phyloP scores from a whole-genome alignment of 208 protist species.

The Crithidia sp. region DNA sequence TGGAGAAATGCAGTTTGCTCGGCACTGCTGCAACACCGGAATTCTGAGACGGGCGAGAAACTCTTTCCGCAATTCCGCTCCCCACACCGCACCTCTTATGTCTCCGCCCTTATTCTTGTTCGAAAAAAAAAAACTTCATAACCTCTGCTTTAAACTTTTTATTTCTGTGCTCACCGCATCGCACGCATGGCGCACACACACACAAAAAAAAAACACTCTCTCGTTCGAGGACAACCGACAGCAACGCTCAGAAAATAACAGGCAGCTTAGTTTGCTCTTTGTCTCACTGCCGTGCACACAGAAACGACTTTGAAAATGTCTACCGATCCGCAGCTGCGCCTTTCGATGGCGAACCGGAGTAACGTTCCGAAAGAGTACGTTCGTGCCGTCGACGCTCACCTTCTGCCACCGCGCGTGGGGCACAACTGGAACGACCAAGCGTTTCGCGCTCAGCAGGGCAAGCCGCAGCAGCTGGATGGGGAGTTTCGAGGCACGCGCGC shows the following conservation, averaged over 20 bases:
- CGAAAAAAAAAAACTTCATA: too few species aligned
- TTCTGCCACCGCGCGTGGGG: conserved; percentile 83
- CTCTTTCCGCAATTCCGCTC: too few species aligned
- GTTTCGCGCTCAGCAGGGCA: conserved; percentile 79
- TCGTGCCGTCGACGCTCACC: conserved; percentile 66
- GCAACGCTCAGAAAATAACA: too few species aligned
- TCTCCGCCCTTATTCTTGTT: too few species aligned
- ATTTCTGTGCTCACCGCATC: background rate
- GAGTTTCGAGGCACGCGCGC: conserved; percentile 81
- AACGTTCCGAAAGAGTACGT: conserved; percentile 86
- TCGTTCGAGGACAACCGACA: background rate
- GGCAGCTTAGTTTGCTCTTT: too few species aligned
- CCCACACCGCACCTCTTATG: too few species aligned
- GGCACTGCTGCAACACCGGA: too few species aligned
- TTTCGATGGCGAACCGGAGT: conserved; percentile 36
- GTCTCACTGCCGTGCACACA: background rate
- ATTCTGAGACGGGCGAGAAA: too few species aligned
- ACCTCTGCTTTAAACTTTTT: background rate
- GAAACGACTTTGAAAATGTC: conserved; percentile 21
- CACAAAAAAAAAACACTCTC: background rate
- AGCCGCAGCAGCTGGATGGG: conserved; percentile 82
- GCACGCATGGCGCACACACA: background rate
- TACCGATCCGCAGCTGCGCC: conserved; percentile 32
- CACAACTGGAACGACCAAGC: conserved; percentile 92
- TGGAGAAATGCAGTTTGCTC: too few species aligned